Evolutionary conservation across 2,329 filamentous ascomycete species (phyloP).

Genomic region (Aschersonia sp.): DNA sequence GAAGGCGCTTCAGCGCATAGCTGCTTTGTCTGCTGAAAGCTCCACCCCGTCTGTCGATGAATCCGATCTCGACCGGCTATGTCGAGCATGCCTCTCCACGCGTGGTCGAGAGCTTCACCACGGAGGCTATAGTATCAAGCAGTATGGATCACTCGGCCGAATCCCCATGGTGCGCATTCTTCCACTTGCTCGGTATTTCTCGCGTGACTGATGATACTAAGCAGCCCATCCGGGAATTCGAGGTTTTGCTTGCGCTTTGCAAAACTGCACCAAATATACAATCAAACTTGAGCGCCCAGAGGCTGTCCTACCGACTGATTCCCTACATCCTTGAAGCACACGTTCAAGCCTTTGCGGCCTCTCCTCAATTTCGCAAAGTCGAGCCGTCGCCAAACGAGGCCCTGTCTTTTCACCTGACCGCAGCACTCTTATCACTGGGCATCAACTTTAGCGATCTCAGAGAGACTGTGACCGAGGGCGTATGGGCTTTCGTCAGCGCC

Average conservation of each 20-base stretch:
- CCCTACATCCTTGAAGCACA: slow-evolving; percentile 81
- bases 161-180: slow-evolving; percentile 42
- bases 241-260: slow-evolving; percentile 82
- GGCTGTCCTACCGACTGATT: slow-evolving; percentile 63
- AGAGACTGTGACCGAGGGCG: slow-evolving; percentile 47
- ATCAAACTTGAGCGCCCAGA: slow-evolving; percentile 57
- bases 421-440: slow-evolving; percentile 70
- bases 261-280: slow-evolving; percentile 70
- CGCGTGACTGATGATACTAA: not conserved
- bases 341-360: slow-evolving; percentile 61
- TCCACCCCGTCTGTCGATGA: slow-evolving; percentile 40
- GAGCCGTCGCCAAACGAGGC: slow-evolving; percentile 83
- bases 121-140: slow-evolving; percentile 26
- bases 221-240: slow-evolving; percentile 77
- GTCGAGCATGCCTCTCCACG: slow-evolving; percentile 37
- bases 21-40: slow-evolving; percentile 43
- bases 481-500: slow-evolving; percentile 59
- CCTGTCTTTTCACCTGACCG: slow-evolving; percentile 64
- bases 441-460: slow-evolving; percentile 56
- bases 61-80: slow-evolving; percentile 49
- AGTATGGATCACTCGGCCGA: slow-evolving; percentile 28
- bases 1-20: slow-evolving; percentile 51
- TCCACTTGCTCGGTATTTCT: not conserved
- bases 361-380: slow-evolving; percentile 69
- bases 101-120: slow-evolving; percentile 30